These are phyloP conservation scores for Crotalaria pallida DNA, from an alignment of 306 rosid genomes.

Conservation along the genomic window DNA sequence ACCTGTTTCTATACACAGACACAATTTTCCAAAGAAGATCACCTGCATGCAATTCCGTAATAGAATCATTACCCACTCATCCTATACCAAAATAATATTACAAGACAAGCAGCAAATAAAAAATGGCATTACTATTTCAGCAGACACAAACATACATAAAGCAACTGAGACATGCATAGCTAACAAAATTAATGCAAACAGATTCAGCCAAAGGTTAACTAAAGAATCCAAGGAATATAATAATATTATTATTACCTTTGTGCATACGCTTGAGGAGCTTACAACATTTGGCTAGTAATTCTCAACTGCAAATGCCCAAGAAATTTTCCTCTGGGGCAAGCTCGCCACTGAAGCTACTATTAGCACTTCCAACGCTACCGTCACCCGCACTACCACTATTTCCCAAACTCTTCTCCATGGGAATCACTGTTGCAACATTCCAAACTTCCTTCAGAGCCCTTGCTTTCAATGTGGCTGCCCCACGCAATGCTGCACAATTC, in stretches of 20 bases:
- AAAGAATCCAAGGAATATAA: background rate
- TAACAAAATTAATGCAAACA: no score
- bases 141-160: background rate
- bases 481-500: conserved; percentile 66
- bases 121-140: background rate
- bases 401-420: conserved; percentile 60
- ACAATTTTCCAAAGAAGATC: conserved; percentile 98
- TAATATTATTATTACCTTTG: no score
- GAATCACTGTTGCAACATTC: conserved; percentile 86
- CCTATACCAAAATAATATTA: background rate
- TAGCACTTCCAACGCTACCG: conserved; percentile 32
- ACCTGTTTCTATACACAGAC: conserved; percentile 71
- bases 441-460: conserved; percentile 90
- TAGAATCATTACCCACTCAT: background rate
- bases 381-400: background rate
- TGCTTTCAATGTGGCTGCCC: conserved; percentile 95
- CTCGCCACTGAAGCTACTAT: conserved; percentile 69
- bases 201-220: no score
- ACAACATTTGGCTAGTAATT: conserved; percentile 65
- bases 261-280: conserved; percentile 95
- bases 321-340: conserved; percentile 63
- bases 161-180: no score
- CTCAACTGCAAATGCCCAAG: conserved; percentile 64
- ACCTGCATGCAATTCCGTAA: conserved; percentile 47
- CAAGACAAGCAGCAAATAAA: background rate